A percentile compares a stretch with the other conserved stretches of the same genome.
These are phyloP conservation scores for Lentinula aciculospora DNA, from an alignment of 768 basidiomycete species.

Conservation along the genomic window DNA sequence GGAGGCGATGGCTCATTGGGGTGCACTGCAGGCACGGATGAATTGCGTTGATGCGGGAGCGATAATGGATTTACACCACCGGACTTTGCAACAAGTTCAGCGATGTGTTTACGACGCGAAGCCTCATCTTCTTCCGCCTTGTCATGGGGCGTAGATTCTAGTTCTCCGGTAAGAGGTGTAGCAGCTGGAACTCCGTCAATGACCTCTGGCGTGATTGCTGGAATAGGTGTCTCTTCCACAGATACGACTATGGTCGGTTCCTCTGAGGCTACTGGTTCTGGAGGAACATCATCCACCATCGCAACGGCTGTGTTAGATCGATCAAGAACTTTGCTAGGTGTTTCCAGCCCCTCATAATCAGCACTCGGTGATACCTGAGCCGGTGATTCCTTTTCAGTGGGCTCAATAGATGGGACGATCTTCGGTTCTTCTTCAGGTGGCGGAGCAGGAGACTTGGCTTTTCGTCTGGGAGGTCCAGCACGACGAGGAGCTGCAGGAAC, in stretches of 20 bases:
- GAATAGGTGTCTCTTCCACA: background rate
- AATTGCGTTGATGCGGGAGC: slow-evolving; percentile 21
- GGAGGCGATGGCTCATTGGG: background rate
- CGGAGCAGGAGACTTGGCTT: slow-evolving; percentile 47
- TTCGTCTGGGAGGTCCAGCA: slow-evolving; percentile 69
- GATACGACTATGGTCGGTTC: background rate
- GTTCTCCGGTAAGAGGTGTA: background rate
- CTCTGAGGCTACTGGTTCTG: background rate
- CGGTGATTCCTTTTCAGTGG: background rate
- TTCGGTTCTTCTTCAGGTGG: slow-evolving; percentile 6
- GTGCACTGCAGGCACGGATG: background rate
- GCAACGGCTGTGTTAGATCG: background rate
- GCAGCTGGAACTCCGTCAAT: background rate
- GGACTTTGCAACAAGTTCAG: slow-evolving; percentile 55
- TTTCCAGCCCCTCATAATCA: slow-evolving; percentile 4
- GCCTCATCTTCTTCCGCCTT: slow-evolving; percentile 46
- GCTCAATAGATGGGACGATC: background rate
- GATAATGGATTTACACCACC: slow-evolving; percentile 56
- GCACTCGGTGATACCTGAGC: background rate
- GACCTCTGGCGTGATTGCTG: background rate
- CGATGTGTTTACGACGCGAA: slow-evolving; percentile 49
- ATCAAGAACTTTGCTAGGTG: slow-evolving; percentile 13
- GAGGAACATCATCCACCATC: background rate
- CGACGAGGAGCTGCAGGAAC: slow-evolving; percentile 70
- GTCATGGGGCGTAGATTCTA: background rate